These are phyloP conservation scores for Aspergillus arachidicola DNA, from an alignment of 2,329 filamentous ascomycete genomes.

Conservation along the genomic window DNA sequence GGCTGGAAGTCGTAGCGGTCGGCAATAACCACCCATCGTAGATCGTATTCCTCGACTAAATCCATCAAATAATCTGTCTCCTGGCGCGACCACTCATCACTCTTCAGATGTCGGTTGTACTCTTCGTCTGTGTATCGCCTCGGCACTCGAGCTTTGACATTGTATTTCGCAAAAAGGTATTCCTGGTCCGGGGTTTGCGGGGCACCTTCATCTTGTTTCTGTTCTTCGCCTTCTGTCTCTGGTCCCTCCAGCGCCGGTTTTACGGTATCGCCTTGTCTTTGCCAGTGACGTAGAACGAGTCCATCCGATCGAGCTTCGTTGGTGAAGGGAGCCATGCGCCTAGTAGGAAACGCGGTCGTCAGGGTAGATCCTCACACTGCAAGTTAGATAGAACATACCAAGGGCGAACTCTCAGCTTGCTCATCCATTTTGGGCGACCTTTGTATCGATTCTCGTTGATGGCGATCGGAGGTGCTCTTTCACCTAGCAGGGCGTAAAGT, in stretches of 20 bases:
- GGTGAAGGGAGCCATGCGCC: slow-evolving; percentile 71
- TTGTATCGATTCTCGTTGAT: slow-evolving; percentile 58
- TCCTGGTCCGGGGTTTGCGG: slow-evolving; percentile 45
- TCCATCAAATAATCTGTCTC: slow-evolving; percentile 91
- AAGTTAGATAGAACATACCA: slow-evolving; percentile 41
- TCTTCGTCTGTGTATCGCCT: slow-evolving; percentile 79
- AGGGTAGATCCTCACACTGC: slow-evolving; percentile 46
- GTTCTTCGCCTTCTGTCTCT: slow-evolving; percentile 41
- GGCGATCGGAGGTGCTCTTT: slow-evolving; percentile 55
- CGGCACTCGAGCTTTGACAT: slow-evolving; percentile 76
- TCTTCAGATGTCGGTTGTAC: slow-evolving; percentile 75
- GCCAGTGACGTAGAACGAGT: slow-evolving; percentile 79
- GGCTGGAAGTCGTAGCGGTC: slow-evolving; percentile 79
- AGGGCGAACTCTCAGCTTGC: slow-evolving; percentile 46
- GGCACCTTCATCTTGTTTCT: slow-evolving; percentile 39
- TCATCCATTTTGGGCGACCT: slow-evolving; percentile 50
- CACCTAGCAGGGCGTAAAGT: slow-evolving; percentile 54
- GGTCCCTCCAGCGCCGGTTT: slow-evolving; percentile 40
- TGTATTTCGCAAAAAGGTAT: slow-evolving; percentile 79
- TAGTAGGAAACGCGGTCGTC: slow-evolving; percentile 44
- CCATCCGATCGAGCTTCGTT: slow-evolving; percentile 76
- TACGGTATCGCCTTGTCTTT: slow-evolving; percentile 60
- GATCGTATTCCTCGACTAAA: slow-evolving; percentile 74
- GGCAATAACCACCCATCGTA: slow-evolving; percentile 88
- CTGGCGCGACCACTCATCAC: slow-evolving; percentile 80